phyloP scores from a whole-genome alignment of 495 filamentous ascomycete species.

The Xylaria curta region DNA sequence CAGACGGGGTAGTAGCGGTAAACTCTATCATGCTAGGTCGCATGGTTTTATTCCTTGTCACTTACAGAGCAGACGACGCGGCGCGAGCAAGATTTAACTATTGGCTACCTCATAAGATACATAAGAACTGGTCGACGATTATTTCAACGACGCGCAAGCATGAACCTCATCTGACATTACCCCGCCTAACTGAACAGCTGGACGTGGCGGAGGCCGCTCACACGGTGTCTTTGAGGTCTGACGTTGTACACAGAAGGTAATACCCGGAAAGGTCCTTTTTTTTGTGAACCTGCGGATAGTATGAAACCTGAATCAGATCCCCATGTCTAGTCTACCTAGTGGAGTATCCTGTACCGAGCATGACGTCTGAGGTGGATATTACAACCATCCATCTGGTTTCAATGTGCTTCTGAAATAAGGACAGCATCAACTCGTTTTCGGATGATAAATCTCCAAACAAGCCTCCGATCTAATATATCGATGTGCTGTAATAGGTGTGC shows the following conservation, averaged over 20 bases:
- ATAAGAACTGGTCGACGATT: not conserved
- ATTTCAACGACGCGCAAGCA: slow-evolving; percentile 9
- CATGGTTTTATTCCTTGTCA: not conserved
- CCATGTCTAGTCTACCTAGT: not conserved
- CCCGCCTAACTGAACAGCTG: not conserved
- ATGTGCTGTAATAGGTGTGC: not conserved
- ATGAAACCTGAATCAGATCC: not conserved
- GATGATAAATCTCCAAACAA: not conserved
- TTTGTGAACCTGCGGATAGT: not conserved
- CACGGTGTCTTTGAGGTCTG: not conserved
- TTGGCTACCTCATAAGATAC: no score
- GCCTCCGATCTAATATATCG: not conserved
- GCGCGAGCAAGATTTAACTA: not conserved
- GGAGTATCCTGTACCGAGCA: not conserved
- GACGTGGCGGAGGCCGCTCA: slow-evolving; percentile 6
- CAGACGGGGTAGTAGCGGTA: not conserved
- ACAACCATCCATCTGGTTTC: not conserved
- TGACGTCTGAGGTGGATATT: slow-evolving; percentile 9
- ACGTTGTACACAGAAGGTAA: not conserved
- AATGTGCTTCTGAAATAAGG: not conserved
- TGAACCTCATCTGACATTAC: not conserved
- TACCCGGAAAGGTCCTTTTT: not conserved
- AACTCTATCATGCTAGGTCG: not conserved
- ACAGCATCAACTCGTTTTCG: not conserved
- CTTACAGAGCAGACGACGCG: not conserved